These are phyloP conservation scores for Boletus vinaceobasis DNA, from an alignment of 768 basidiomycete species.

Conservation along the genomic window DNA sequence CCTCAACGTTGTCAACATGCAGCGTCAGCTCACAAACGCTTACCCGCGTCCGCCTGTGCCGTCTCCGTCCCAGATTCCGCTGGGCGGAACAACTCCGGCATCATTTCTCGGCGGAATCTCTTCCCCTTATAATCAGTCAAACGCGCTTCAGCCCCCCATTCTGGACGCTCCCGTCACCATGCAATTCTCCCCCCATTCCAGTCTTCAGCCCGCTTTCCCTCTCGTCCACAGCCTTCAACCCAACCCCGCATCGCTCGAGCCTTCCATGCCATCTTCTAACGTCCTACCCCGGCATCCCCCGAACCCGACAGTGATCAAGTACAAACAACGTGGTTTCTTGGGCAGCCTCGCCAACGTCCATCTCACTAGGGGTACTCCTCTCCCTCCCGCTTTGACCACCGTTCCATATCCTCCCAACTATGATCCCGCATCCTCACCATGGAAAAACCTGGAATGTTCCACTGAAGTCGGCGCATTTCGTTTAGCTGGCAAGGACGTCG, in stretches of 20 bases:
- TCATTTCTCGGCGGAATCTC: conserved; percentile 63
- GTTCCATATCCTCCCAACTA: conserved; percentile 51
- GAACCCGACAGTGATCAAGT: conserved; percentile 39
- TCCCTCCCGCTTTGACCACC: conserved; percentile 74
- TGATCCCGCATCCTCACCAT: conserved; percentile 60
- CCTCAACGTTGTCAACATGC: conserved; percentile 55
- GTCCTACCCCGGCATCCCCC: conserved; percentile 36
- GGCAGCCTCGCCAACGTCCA: conserved; percentile 57
- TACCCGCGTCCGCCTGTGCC: conserved; percentile 46
- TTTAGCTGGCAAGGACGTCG: conserved; percentile 70
- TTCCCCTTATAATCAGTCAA: conserved; percentile 28
- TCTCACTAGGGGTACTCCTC: conserved; percentile 53
- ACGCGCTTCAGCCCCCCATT: conserved; percentile 38
- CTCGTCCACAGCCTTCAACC: conserved; percentile 33
- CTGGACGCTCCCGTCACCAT: conserved; percentile 37
- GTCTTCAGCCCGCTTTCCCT: conserved; percentile 44
- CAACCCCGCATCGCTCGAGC: conserved; percentile 43
- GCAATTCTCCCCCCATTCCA: conserved; percentile 44
- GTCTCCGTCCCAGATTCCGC: conserved; percentile 31
- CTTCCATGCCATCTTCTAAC: conserved; percentile 40
- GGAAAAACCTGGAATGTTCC: conserved; percentile 64
- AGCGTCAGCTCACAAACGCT: conserved; percentile 50
- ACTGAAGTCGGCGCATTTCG: conserved; percentile 60
- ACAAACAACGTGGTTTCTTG: conserved; percentile 60
- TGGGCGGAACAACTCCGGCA: conserved; percentile 63